Evolutionary conservation across 1,139 yeast genomes (phyloP).

Genomic region (Candida sp.): DNA sequence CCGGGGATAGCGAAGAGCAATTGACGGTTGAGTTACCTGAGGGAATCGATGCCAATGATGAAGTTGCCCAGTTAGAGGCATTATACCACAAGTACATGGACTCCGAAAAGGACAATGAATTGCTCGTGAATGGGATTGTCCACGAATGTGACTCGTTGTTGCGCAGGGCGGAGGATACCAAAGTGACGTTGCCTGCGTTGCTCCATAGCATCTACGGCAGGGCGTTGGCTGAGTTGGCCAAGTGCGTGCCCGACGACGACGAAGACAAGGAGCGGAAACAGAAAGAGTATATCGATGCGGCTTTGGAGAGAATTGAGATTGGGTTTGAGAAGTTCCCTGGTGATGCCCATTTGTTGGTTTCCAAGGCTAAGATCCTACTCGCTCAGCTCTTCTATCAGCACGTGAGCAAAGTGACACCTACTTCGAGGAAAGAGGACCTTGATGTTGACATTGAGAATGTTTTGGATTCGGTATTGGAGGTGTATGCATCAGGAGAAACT

Average conservation of each 20-base stretch:
- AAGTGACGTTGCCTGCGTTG: constrained; percentile 49
- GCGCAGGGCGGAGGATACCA: constrained; percentile 43
- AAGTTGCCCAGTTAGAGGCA: constrained; percentile 72
- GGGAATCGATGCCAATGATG: constrained; percentile 77
- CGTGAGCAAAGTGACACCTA: constrained; percentile 51
- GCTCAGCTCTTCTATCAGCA: constrained; percentile 62
- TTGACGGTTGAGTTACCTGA: constrained; percentile 74
- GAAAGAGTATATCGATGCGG: constrained; percentile 64
- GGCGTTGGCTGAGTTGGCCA: constrained; percentile 72
- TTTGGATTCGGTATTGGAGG: constrained; percentile 45
- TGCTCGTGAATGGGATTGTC: constrained; percentile 79
- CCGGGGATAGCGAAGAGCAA: constrained; percentile 33
- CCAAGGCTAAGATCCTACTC: constrained; percentile 58
- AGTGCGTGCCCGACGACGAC: constrained; percentile 32
- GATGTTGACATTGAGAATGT: constrained; percentile 36
- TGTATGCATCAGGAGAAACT: constrained; percentile 50
- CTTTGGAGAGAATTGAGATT: constrained; percentile 67
- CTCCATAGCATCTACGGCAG: constrained; percentile 79
- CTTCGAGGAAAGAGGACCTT: constrained; percentile 30
- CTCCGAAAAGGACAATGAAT: constrained; percentile 62
- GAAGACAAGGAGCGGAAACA: neutral
- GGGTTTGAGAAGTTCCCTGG: constrained; percentile 60
- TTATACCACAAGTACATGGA: constrained; percentile 65
- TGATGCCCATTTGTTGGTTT: constrained; percentile 50
- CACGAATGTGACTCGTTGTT: constrained; percentile 90